Evolutionary conservation across 164 flowering plant species (phyloP).

Genomic region (Piper betle): DNA sequence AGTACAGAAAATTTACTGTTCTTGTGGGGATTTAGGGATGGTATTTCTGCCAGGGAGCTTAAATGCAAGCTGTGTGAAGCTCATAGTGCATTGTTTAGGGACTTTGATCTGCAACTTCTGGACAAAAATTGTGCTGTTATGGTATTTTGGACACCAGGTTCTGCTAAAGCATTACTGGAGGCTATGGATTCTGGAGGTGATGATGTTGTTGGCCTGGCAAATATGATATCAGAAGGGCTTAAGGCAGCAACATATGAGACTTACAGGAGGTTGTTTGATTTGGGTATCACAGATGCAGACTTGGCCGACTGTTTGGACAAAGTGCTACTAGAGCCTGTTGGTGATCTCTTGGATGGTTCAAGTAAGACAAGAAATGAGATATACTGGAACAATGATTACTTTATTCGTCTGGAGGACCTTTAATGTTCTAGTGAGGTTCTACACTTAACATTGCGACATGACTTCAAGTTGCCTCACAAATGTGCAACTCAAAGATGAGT

Average conservation of each 20-base stretch:
- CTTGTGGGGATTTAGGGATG: constrained; percentile 64
- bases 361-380: constrained; percentile 21
- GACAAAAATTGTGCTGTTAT: constrained; percentile 63
- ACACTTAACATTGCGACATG: too few relatives aligned
- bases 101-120: constrained; percentile 55
- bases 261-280: constrained; percentile 37
- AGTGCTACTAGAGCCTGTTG: constrained; percentile 16
- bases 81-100: constrained; percentile 39
- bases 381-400: constrained; percentile 33
- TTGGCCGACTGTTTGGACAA: too few relatives aligned
- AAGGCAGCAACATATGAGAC: constrained; percentile 48
- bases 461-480: too few relatives aligned
- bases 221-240: constrained; percentile 53
- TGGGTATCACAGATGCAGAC: too few relatives aligned
- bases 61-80: constrained; percentile 31
- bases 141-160: constrained; percentile 45
- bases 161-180: constrained; percentile 29
- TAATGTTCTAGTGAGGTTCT: constrained; percentile 6
- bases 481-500: too few relatives aligned
- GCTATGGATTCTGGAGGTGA: constrained; percentile 24
- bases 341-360: constrained; percentile 6
- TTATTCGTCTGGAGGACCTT: constrained; percentile 49
- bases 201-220: constrained; percentile 23
- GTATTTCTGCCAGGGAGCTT: constrained; percentile 34
- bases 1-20: constrained; percentile 43